Evolutionary conservation across 495 filamentous ascomycete species (phyloP).

Genomic region (Neurospora intermedia): DNA sequence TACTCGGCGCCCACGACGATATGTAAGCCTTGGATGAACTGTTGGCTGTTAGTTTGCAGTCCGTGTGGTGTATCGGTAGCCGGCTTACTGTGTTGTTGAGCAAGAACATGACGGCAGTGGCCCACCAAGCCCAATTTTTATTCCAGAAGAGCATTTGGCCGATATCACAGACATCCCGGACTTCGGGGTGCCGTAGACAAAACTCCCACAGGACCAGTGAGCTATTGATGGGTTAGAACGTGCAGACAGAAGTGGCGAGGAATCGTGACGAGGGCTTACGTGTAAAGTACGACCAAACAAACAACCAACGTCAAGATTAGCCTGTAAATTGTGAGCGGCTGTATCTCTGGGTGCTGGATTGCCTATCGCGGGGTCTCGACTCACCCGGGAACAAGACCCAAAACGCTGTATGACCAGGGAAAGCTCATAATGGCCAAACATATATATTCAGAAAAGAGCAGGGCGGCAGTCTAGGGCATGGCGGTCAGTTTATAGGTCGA

Average conservation of each 20-base stretch:
- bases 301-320: conserved; percentile 71
- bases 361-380: conserved; percentile 1
- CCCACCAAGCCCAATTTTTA: conserved; percentile 68
- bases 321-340: conserved; percentile 14
- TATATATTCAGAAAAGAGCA: conserved; percentile 88
- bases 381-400: conserved; percentile 74
- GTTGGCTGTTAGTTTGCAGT: conserved; percentile 5
- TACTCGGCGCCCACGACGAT: conserved; percentile 72
- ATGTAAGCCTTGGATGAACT: conserved; percentile 47
- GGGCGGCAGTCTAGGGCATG: conserved; percentile 54
- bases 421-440: conserved; percentile 93
- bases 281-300: conserved; percentile 68
- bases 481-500: neutral
- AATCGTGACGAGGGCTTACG: conserved; percentile 23
- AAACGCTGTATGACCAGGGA: conserved; percentile 76
- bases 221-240: conserved; percentile 4
- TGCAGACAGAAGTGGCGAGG: neutral
- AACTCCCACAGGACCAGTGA: conserved; percentile 81
- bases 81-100: conserved; percentile 87
- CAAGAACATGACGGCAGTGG: conserved; percentile 79
- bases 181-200: conserved; percentile 75
- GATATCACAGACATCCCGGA: conserved; percentile 84
- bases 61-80: conserved; percentile 19
- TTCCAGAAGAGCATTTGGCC: conserved; percentile 81
- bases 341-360: neutral